phyloP scores from a whole-genome alignment of 2,329 filamentous ascomycete species.

The Niveomyces coronatus region DNA sequence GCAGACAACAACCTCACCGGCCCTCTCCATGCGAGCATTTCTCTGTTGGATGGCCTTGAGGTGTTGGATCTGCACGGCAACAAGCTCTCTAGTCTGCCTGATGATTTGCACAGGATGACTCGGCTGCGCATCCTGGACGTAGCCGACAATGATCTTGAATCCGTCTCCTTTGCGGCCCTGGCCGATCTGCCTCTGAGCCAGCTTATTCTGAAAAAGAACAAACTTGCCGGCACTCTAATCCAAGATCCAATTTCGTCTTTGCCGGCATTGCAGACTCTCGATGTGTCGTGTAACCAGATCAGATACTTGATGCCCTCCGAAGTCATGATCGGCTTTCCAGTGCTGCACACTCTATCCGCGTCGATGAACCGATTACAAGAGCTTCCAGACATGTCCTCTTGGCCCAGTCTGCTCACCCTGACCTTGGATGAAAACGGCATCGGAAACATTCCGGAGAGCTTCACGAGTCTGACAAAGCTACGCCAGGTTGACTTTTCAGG shows the following conservation, averaged over 20 bases:
- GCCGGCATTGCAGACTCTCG: constrained; percentile 59
- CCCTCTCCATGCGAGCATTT: constrained; percentile 52
- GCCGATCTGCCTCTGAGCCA: constrained; percentile 61
- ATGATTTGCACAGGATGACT: constrained; percentile 53
- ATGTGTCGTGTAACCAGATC: constrained; percentile 69
- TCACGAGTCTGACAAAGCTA: constrained; percentile 56
- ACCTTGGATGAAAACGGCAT: constrained; percentile 76
- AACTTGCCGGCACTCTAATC: constrained; percentile 62
- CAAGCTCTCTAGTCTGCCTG: constrained; percentile 60
- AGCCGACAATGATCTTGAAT: constrained; percentile 64
- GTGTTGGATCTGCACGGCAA: constrained; percentile 76
- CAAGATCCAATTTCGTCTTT: constrained; percentile 47
- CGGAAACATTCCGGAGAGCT: constrained; percentile 62
- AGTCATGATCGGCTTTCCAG: constrained; percentile 51
- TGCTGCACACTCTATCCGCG: constrained; percentile 63
- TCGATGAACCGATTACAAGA: constrained; percentile 67
- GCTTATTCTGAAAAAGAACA: constrained; percentile 67
- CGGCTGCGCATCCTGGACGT: constrained; percentile 69
- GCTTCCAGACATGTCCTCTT: constrained; percentile 65
- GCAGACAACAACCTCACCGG: constrained; percentile 68
- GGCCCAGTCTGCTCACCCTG: constrained; percentile 63
- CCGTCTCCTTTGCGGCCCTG: constrained; percentile 60
- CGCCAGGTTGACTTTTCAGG: constrained; percentile 73
- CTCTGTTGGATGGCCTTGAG: constrained; percentile 59
- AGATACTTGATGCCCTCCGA: constrained; percentile 36